phyloP scores from a whole-genome alignment of 2,329 filamentous ascomycete species.

The Hymenoscyphus linearis region DNA sequence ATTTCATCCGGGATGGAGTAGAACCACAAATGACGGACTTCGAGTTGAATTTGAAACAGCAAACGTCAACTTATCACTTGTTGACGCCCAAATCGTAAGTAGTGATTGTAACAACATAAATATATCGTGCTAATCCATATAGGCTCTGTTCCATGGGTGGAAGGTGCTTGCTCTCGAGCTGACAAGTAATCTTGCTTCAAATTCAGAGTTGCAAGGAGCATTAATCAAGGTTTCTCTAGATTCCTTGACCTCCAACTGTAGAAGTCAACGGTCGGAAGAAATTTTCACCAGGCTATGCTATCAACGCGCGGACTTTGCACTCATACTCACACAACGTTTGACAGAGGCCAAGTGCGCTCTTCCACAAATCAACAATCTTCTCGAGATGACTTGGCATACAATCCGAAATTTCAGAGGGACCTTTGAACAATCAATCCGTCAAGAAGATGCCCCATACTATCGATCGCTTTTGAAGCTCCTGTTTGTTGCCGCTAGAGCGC shows the following conservation, averaged over 20 bases:
- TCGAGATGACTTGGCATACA: conserved; percentile 56
- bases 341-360: conserved; percentile 50
- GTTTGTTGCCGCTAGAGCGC: conserved; percentile 72
- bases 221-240: conserved; percentile 64
- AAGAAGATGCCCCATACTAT: conserved; percentile 64
- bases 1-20: conserved; percentile 74
- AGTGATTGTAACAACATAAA: neutral
- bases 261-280: conserved; percentile 65
- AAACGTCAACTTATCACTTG: conserved; percentile 84
- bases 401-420: conserved; percentile 48
- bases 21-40: conserved; percentile 65
- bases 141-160: conserved; percentile 84
- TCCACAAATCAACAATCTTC: conserved; percentile 46
- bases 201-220: conserved; percentile 24
- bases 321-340: conserved; percentile 76
- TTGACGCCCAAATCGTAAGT: conserved; percentile 83
- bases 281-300: conserved; percentile 78
- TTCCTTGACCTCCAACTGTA: conserved; percentile 73
- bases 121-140: conserved; percentile 25
- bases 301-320: conserved; percentile 71
- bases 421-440: conserved; percentile 54
- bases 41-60: conserved; percentile 76
- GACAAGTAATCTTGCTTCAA: conserved; percentile 45
- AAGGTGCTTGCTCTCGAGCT: conserved; percentile 83
- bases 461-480: conserved; percentile 78